phyloP scores from a whole-genome alignment of 176 grass and related monocot genomes.

The Bonia amplexicaulis region DNA sequence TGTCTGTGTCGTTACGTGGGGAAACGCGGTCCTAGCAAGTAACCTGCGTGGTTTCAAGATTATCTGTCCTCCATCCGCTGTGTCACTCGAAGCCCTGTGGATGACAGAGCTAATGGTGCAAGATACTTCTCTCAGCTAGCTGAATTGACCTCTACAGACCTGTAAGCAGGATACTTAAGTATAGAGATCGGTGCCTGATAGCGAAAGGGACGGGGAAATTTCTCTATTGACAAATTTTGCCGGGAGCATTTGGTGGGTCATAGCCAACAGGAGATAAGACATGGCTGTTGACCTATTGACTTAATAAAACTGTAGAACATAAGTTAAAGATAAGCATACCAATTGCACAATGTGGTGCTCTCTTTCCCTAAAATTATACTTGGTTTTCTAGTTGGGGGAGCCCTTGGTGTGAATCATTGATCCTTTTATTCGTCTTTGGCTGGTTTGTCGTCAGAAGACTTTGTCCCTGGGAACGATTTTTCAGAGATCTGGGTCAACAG shows the following conservation, averaged over 20 bases:
- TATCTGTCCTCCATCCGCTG: background rate
- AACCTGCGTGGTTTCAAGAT: background rate
- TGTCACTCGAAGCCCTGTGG: background rate
- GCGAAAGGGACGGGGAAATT: slow-evolving; percentile 26
- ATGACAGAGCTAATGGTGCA: background rate
- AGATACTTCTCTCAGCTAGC: background rate
- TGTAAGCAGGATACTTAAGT: background rate
- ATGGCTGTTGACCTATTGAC: slow-evolving; percentile 4
- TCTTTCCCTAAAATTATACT: background rate
- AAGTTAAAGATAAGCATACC: background rate
- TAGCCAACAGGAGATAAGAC: slow-evolving; percentile 10
- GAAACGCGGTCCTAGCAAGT: background rate
- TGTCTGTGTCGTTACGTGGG: background rate
- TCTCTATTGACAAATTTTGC: background rate
- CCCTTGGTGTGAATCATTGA: slow-evolving; percentile 8
- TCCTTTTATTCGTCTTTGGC: slow-evolving; percentile 24
- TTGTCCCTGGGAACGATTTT: background rate
- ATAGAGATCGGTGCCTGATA: background rate
- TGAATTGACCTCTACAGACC: background rate
- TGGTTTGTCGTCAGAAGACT: background rate
- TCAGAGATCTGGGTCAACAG: slow-evolving; percentile 19
- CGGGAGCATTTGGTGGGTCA: background rate
- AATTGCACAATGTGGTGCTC: background rate
- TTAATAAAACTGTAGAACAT: background rate
- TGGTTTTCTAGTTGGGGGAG: background rate